Percentiles rank a stretch among this genome's conserved stretches.
phyloP scores from a whole-genome alignment of 1,284 basidiomycete genomes.

The Puccinia polysora region DNA sequence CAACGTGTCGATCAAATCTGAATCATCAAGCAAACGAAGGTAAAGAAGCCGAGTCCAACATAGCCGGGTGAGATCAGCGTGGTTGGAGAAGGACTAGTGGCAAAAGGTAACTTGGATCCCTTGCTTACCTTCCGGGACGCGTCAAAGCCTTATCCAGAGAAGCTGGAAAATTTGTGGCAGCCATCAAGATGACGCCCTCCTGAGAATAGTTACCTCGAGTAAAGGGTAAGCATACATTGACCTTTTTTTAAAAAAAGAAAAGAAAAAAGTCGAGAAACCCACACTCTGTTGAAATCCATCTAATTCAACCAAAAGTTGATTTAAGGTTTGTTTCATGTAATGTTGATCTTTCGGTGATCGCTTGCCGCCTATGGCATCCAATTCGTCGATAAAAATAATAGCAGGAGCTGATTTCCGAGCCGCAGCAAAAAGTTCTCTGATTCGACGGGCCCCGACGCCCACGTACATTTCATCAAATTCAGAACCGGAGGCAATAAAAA shows the following conservation, averaged over 20 bases:
- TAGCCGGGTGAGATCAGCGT: too few species aligned
- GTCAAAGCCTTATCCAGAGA: slow-evolving; percentile 77
- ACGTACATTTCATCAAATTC: slow-evolving; percentile 98
- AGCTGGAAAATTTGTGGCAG: slow-evolving; percentile 88
- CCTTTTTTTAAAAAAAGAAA: not conserved
- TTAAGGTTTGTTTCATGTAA: slow-evolving; percentile 66
- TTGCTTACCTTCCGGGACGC: slow-evolving; percentile 67
- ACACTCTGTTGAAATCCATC: slow-evolving; percentile 87
- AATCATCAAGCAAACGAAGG: too few species aligned
- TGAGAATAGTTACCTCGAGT: too few species aligned
- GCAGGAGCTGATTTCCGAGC: slow-evolving; percentile 89
- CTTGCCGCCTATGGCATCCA: slow-evolving; percentile 89
- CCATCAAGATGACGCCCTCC: slow-evolving; percentile 44
- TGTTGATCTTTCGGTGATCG: slow-evolving; percentile 75
- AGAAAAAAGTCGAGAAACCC: slow-evolving; percentile 60
- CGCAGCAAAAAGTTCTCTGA: slow-evolving; percentile 89
- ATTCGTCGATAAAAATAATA: slow-evolving; percentile 92
- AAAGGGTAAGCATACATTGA: not conserved
- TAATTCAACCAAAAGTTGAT: slow-evolving; percentile 89
- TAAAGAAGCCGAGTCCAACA: not conserved
- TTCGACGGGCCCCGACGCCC: slow-evolving; percentile 89
- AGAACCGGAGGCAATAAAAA: slow-evolving; percentile 69
- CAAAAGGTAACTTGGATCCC: not conserved
- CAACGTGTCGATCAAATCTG: slow-evolving; percentile 77
- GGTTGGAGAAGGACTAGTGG: too few species aligned